Conservation (phyloP, 169 alveolate species). For the Plasmodium cynomolgi region DNA sequence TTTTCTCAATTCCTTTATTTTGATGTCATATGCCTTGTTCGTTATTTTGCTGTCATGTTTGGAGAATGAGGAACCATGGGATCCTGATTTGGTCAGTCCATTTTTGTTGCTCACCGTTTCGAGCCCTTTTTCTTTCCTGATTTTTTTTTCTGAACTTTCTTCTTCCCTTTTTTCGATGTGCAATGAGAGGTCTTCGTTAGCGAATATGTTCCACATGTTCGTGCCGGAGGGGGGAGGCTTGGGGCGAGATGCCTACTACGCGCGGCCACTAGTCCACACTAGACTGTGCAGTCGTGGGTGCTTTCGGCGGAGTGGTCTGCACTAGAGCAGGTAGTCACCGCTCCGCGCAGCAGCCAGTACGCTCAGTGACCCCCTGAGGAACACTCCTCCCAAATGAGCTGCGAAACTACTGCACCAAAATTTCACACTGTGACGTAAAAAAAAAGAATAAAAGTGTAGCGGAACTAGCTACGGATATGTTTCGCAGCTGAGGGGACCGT, state of each 20-base stretch:
- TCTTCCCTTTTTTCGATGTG: slow-evolving; percentile 23
- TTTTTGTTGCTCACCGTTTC: slow-evolving; percentile 14
- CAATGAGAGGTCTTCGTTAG: slow-evolving; percentile 54
- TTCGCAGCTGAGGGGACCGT: background rate
- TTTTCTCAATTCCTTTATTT: slow-evolving; percentile 30
- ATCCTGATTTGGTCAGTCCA: background rate
- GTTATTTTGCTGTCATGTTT: slow-evolving; percentile 15
- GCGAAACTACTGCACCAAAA: background rate
- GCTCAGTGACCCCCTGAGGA: background rate
- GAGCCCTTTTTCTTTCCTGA: background rate
- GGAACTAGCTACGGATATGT: background rate
- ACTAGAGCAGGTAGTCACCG: background rate
- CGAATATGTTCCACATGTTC: slow-evolving; percentile 54
- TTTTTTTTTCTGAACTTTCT: slow-evolving; percentile 15
- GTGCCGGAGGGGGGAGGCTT: background rate
- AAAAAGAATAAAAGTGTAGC: background rate
- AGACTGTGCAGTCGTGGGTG: background rate
- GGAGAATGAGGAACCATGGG: slow-evolving; percentile 10
- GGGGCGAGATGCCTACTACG: background rate
- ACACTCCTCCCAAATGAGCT: background rate
- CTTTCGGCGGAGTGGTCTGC: too few species aligned
- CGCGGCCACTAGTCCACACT: background rate
- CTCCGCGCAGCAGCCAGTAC: background rate
- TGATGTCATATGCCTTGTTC: slow-evolving; percentile 10
- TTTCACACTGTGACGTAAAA: background rate